Base-by-base conservation (phyloP, 306 rosid species). In the Bauhinia variegata region DNA sequence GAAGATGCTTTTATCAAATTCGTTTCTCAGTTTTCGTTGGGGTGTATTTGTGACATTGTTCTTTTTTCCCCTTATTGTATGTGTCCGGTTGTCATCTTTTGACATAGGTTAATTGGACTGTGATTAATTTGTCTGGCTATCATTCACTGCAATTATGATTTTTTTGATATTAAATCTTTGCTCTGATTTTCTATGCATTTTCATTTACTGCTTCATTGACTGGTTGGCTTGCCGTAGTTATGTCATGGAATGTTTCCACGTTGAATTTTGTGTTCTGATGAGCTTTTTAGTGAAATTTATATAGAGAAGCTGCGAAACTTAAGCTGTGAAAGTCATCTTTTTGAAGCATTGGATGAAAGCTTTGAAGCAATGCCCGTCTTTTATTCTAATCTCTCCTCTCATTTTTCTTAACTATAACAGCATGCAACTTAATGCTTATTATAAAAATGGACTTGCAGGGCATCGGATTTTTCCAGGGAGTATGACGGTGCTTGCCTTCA, bases 401-500 rank as follows among this genome's bases (percentile, higher is more conserved):
- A n/a, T n/a, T n/a, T 10, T 18, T 50, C 31, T 47, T 60, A 11
- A 12, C 34, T 31, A n/a, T 47, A 4, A 31, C 41, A 30, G 56
- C 5, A 36, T 19, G 4, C 5, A 60, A 37, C 6, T 54, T 55
- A 54, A 47, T 4, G 11, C 59, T 58, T 66, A 13, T n/a, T n/a
- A 44, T 49, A 43, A 15, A 53, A 43, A 70, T 44, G 59, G 70
- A 70, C 41, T 11, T 84, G 80, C 52, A 92, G 98, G 86, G 96
- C 96, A 6, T 87, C 98, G 0, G 98, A 92, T 76, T 89, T 79
- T 79, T 80, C 96, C 0, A 80, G 89, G 83, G 96, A 92, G 46
- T 92, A 87, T 60, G 98, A 92, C 56, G 98, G 98, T 56, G 95
- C 98, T 8, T 89, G 96, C 75, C 88, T 92, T 82, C 98, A 92